These are phyloP conservation scores for Pichia scutulata DNA, from an alignment of 805 yeast species.

Conservation along the genomic window DNA sequence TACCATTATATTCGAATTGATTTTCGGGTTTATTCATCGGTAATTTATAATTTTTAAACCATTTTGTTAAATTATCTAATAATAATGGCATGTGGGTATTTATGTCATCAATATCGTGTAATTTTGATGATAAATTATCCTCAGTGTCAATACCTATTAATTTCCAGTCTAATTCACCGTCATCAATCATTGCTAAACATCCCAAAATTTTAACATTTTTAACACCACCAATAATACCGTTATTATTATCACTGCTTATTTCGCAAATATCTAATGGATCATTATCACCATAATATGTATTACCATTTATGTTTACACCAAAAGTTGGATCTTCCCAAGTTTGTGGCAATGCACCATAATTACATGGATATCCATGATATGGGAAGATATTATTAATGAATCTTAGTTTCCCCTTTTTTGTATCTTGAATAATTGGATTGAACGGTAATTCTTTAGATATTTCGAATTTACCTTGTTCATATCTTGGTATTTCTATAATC, in stretches of 20 bases:
- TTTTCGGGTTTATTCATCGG: conserved; percentile 78
- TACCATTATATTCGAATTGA: conserved; percentile 66
- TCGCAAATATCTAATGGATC: conserved; percentile 96
- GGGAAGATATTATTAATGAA: conserved; percentile 78
- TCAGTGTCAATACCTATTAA: conserved; percentile 59
- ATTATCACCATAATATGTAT: conserved; percentile 62
- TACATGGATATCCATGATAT: conserved; percentile 75
- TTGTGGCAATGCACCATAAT: conserved; percentile 85
- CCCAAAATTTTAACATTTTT: conserved; percentile 65
- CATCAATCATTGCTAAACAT: conserved; percentile 73
- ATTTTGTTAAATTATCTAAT: conserved; percentile 55
- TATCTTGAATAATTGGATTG: conserved; percentile 78
- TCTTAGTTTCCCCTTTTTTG: conserved; percentile 59
- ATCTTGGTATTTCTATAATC: conserved; percentile 73
- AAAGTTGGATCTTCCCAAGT: conserved; percentile 95
- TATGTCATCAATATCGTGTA: conserved; percentile 63
- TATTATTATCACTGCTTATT: conserved; percentile 45
- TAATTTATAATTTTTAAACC: conserved; percentile 80
- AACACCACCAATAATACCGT: conserved; percentile 41
- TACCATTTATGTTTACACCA: conserved; percentile 24
- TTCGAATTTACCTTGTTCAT: conserved; percentile 82
- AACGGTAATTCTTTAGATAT: conserved; percentile 48
- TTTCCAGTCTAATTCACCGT: conserved; percentile 97
- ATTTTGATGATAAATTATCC: conserved; percentile 55
- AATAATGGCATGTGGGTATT: conserved; percentile 63